Percentiles rank a stretch among this genome's conserved stretches.
These are phyloP conservation scores for Aquilaria yunnanensis DNA, from an alignment of 345 rosid species.

Conservation along the genomic window DNA sequence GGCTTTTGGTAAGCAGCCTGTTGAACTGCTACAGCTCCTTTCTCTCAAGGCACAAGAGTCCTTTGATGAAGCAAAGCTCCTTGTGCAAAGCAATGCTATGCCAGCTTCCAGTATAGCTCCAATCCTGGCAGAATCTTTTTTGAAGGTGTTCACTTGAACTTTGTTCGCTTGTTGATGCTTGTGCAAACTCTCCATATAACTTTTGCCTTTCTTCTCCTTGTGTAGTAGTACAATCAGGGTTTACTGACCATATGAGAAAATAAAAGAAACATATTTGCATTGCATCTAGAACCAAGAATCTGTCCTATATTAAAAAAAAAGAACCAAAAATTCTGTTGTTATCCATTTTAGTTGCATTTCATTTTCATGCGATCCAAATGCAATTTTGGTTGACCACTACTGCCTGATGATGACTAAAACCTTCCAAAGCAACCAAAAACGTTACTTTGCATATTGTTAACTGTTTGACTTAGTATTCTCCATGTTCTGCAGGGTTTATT, in stretches of 20 bases:
- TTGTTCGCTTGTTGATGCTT: slow-evolving; percentile 9
- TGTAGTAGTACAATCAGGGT: no score
- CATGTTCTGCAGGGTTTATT: slow-evolving; percentile 62
- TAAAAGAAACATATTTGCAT: background rate
- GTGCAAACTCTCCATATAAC: background rate
- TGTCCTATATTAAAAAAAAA: no score
- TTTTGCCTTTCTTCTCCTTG: background rate
- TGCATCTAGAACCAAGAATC: no score
- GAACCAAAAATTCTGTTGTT: background rate
- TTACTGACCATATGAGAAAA: background rate
- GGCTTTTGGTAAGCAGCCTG: slow-evolving; percentile 86
- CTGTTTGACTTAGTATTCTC: slow-evolving; percentile 3
- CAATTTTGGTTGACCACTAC: no score
- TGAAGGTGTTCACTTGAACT: slow-evolving; percentile 48
- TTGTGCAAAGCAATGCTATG: slow-evolving; percentile 85
- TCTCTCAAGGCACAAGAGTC: slow-evolving; percentile 99
- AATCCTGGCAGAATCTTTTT: slow-evolving; percentile 94
- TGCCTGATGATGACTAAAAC: no score
- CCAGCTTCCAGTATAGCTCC: slow-evolving; percentile 82
- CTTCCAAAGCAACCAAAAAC: no score
- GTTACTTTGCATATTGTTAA: background rate
- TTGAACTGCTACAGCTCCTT: slow-evolving; percentile 84
- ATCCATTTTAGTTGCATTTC: no score
- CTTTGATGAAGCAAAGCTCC: slow-evolving; percentile 78
- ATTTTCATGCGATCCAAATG: no score